Conservation (phyloP, 805 yeast species). For the Yamadazyma philogaea region DNA sequence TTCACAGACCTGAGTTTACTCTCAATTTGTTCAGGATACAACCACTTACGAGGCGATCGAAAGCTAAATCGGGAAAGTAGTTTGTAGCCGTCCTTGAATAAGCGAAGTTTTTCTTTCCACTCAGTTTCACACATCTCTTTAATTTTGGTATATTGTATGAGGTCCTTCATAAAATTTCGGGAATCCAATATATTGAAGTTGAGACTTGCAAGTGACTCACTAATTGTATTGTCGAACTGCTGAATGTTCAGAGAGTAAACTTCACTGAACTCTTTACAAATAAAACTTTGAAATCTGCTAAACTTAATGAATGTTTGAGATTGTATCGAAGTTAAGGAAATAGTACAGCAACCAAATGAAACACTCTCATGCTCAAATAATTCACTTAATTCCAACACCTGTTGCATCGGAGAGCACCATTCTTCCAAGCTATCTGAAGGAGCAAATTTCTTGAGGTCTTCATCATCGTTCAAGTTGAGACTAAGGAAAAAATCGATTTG, state of each 20-base stretch:
- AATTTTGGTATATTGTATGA: slow-evolving; percentile 7
- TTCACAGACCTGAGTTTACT: slow-evolving; percentile 42
- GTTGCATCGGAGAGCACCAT: slow-evolving; percentile 51
- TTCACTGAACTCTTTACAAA: slow-evolving; percentile 40
- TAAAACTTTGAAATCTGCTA: slow-evolving; percentile 54
- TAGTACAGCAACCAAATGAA: slow-evolving; percentile 17
- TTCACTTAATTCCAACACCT: slow-evolving; percentile 40
- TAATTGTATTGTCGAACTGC: slow-evolving; percentile 28
- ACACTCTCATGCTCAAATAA: slow-evolving; percentile 42
- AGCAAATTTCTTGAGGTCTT: slow-evolving; percentile 31
- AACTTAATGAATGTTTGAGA: slow-evolving; percentile 50
- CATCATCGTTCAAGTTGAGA: slow-evolving; percentile 37
- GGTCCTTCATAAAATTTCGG: slow-evolving; percentile 6
- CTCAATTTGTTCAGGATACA: slow-evolving; percentile 61
- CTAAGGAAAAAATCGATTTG: slow-evolving; percentile 60
- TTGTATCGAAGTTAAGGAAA: slow-evolving; percentile 55
- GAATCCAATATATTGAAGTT: slow-evolving; percentile 13
- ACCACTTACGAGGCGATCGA: slow-evolving; percentile 52
- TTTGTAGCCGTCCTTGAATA: slow-evolving; percentile 2
- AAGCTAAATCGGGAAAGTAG: slow-evolving; percentile 18
- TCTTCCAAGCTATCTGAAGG: slow-evolving; percentile 15
- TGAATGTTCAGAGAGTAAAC: slow-evolving; percentile 30
- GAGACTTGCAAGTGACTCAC: slow-evolving; percentile 23
- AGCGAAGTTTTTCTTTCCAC: slow-evolving; percentile 8
- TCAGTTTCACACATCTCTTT: slow-evolving; percentile 1